These are phyloP conservation scores for Talaromyces atroroseus DNA, from an alignment of 2,329 filamentous ascomycete species.

Conservation along the genomic window DNA sequence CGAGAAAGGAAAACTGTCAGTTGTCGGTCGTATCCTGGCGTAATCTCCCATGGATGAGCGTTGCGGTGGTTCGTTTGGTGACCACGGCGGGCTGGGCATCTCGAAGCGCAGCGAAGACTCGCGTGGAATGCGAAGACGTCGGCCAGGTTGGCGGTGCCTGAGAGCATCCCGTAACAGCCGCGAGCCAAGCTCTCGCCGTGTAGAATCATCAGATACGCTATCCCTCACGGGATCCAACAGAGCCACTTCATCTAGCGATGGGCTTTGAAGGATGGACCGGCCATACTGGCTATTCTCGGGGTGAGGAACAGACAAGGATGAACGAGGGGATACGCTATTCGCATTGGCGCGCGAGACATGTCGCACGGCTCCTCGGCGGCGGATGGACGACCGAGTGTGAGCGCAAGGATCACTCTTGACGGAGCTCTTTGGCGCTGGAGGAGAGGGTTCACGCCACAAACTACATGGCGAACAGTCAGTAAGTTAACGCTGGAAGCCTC, in stretches of 20 bases:
- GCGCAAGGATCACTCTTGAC: constrained; percentile 50
- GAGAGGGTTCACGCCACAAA: constrained; percentile 52
- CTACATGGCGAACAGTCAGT: constrained; percentile 25
- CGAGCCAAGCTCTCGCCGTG: constrained; percentile 30
- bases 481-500: constrained; percentile 3
- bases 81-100: constrained; percentile 24
- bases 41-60: constrained; percentile 20
- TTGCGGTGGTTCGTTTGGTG: constrained; percentile 21
- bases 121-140: constrained; percentile 32
- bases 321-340: constrained; percentile 21
- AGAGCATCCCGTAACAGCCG: constrained; percentile 30
- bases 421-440: constrained; percentile 39
- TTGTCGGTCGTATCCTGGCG: constrained; percentile 14
- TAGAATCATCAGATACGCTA: constrained; percentile 18
- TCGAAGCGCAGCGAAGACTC: constrained; percentile 31
- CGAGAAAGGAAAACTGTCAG: constrained; percentile 28
- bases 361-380: constrained; percentile 43
- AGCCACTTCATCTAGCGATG: constrained; percentile 28
- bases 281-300: constrained; percentile 23
- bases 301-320: constrained; percentile 25
- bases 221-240: constrained; percentile 8
- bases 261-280: constrained; percentile 19
- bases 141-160: constrained; percentile 29
- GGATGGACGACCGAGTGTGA: constrained; percentile 52
- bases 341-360: constrained; percentile 24